Percentiles rank a stretch among this genome's conserved stretches.
Conservation (phyloP, 2,329 filamentous ascomycete genomes). For the Trichoderma hamatum region DNA sequence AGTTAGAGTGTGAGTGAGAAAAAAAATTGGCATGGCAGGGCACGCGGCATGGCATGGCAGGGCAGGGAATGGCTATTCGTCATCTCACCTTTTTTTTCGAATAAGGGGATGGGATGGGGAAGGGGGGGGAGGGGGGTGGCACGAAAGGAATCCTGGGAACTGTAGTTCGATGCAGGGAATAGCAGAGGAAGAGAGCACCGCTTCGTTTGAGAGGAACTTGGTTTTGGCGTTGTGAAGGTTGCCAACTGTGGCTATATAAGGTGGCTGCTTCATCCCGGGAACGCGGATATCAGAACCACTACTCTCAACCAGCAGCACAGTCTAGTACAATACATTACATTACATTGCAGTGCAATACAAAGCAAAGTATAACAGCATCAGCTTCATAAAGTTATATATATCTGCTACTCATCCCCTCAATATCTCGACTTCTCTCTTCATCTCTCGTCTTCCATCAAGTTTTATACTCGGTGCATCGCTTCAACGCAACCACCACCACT, state of each 20-base stretch:
- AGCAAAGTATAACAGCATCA: not conserved
- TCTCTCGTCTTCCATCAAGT: not conserved
- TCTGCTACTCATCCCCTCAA: not conserved
- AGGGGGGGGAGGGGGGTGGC: not conserved
- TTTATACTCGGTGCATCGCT: not conserved
- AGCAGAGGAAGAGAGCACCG: not conserved
- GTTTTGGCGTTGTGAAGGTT: not conserved
- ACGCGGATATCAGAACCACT: not conserved
- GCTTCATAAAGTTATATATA: not conserved
- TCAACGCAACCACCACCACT: not conserved
- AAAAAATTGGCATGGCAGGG: conserved; percentile 7
- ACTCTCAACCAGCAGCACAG: conserved; percentile 8
- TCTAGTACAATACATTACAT: not conserved
- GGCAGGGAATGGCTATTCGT: not conserved
- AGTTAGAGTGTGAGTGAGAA: not conserved
- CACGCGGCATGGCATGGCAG: conserved; percentile 10
- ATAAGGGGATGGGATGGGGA: not conserved
- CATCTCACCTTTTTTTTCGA: conserved; percentile 9
- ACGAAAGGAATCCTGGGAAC: conserved; percentile 4
- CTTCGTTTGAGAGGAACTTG: conserved; percentile 5
- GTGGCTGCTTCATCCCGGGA: conserved; percentile 6
- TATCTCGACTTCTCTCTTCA: not conserved
- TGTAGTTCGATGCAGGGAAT: conserved; percentile 5
- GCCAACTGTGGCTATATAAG: conserved; percentile 16
- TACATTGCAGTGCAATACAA: not conserved